Percentiles rank a stretch among this genome's conserved stretches.
Evolutionary conservation across 1,139 yeast genomes (phyloP).

Genomic region (Diutina siamensis): DNA sequence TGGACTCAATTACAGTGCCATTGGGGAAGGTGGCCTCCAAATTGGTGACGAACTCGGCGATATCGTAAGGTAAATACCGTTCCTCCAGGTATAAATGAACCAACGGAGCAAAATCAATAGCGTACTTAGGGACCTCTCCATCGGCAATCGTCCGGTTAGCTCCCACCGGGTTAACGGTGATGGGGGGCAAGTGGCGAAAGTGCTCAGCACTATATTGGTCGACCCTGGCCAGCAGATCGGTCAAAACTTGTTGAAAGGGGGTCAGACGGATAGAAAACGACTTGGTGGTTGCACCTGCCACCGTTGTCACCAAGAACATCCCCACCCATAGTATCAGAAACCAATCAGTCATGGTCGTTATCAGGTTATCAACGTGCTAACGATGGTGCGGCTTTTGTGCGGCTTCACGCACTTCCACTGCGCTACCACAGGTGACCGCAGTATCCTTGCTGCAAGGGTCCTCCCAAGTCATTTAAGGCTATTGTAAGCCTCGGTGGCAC

Average conservation of each 20-base stretch:
- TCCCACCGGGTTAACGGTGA: conserved; percentile 20
- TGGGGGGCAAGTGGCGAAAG: conserved; percentile 20
- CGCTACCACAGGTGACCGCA: too few species aligned
- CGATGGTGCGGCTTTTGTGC: too few species aligned
- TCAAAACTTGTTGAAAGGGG: neutral
- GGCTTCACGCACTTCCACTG: too few species aligned
- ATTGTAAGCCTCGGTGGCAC: too few species aligned
- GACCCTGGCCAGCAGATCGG: neutral
- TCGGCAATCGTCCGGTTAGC: conserved; percentile 24
- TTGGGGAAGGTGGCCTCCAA: conserved; percentile 40
- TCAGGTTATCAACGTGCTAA: too few species aligned
- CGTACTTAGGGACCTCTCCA: conserved; percentile 69
- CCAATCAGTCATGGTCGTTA: too few species aligned
- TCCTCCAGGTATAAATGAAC: conserved; percentile 89
- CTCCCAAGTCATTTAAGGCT: too few species aligned
- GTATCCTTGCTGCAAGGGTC: too few species aligned
- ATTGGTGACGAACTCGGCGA: conserved; percentile 54
- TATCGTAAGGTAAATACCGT: conserved; percentile 72
- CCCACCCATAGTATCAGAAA: too few species aligned
- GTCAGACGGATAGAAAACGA: neutral
- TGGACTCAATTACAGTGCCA: conserved; percentile 32
- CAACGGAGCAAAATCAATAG: conserved; percentile 61
- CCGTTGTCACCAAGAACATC: too few species aligned
- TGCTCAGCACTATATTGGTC: neutral
- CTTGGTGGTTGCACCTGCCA: neutral